These are phyloP conservation scores for Nemania bipapillata DNA, from an alignment of 2,329 filamentous ascomycete genomes.

Conservation along the genomic window DNA sequence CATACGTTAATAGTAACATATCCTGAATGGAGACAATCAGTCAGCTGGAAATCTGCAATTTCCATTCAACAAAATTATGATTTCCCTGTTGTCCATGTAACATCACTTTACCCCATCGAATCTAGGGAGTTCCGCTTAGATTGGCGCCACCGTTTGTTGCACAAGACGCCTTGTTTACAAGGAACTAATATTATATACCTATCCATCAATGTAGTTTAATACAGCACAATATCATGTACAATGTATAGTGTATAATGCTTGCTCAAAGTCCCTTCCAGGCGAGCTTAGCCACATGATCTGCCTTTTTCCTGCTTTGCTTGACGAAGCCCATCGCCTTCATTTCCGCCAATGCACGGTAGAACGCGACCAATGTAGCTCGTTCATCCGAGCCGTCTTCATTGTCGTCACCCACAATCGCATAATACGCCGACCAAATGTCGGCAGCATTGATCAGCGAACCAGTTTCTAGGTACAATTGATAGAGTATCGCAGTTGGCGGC, in stretches of 20 bases:
- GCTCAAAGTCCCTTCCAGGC: slow-evolving; percentile 73
- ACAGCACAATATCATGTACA: no score
- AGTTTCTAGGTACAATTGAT: slow-evolving; percentile 81
- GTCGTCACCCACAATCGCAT: slow-evolving; percentile 66
- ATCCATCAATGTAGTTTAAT: slow-evolving; percentile 19
- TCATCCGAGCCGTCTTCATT: slow-evolving; percentile 61
- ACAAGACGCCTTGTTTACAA: slow-evolving; percentile 16
- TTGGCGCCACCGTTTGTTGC: slow-evolving; percentile 22
- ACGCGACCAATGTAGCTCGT: slow-evolving; percentile 74
- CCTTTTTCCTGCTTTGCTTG: slow-evolving; percentile 89
- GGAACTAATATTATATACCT: slow-evolving; percentile 32
- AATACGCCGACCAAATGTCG: slow-evolving; percentile 83
- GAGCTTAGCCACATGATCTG: slow-evolving; percentile 89
- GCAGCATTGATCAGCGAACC: slow-evolving; percentile 80
- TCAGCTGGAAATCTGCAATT: background rate
- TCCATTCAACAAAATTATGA: background rate
- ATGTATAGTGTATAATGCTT: slow-evolving; percentile 13
- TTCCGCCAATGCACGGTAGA: slow-evolving; percentile 87
- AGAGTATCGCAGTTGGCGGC: slow-evolving; percentile 77
- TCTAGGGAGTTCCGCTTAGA: slow-evolving; percentile 14
- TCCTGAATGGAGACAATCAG: slow-evolving; percentile 12
- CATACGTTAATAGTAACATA: slow-evolving; percentile 17
- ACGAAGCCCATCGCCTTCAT: slow-evolving; percentile 86
- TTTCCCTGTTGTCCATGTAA: slow-evolving; percentile 10
- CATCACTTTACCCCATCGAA: background rate